Evolutionary conservation across 352 stramenopile species (phyloP), one percentile per base, ranked within the genome.

Genomic region (Pythium coloratum): DNA sequence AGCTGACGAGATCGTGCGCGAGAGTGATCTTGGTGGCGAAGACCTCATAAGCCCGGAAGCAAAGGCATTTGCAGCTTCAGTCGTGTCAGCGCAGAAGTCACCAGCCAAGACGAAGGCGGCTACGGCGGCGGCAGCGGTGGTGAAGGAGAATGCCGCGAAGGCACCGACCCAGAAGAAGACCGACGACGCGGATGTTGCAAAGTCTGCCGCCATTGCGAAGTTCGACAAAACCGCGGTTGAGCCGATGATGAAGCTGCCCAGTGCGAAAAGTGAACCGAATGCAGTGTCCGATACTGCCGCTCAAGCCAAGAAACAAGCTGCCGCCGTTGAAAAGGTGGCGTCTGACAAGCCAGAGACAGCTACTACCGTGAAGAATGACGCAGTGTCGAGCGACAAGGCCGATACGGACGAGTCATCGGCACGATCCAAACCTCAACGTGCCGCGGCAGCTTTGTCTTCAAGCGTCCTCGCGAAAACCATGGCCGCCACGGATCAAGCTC

Each of bases 1-100:
- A 5, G 47, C 33, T 1, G 70, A 76, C 49, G 82, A 91, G 55
- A 89, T 91, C 51, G 81, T 91, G 10, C 77, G 79, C 33, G 83
- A 91, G 53, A 91, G 83, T 42, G 72, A 62, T 54, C 14, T 51
- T 20, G 65, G 59, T 6, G 34, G 66, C 13, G 57, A 71, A 2
- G 72, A 75, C 18, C 65, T 75, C 33, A 42, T 59, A 18, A 75
- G 71, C 13, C 75, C 74, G 33, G 70, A 66, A 18, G 54, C 63
- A 9, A 73, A 71, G 14, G 58, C 59, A 36, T 42, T 33, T 12
- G 33, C 20, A 4, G 49, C 36, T 30, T 57, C 64, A 32, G 34
- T 44, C 16, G 18, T 38, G 5, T 59, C n/a, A 20, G 7, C 28
- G 24, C 33, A 38, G 28, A 68, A 76, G 24, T 49, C 64, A 33